phyloP scores from a whole-genome alignment of 1,284 basidiomycete species.

The Cutaneotrichosporon arboriforme region DNA sequence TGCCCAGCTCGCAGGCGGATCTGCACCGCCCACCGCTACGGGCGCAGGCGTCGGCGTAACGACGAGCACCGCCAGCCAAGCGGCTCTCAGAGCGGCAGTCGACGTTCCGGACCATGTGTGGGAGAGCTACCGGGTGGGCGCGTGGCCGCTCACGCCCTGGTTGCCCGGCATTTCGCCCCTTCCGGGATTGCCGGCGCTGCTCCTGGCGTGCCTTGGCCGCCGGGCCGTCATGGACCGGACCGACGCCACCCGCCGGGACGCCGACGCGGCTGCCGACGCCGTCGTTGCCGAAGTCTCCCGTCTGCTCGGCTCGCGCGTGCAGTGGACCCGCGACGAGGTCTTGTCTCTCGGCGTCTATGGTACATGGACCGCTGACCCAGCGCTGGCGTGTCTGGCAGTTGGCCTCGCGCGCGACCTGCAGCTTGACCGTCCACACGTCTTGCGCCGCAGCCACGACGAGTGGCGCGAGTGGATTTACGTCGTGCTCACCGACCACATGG shows the following conservation, averaged over 20 bases:
- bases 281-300: conserved; percentile 31
- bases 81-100: background rate
- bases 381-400: conserved; percentile 33
- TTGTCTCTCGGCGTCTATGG: conserved; percentile 39
- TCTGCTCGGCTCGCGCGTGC: conserved; percentile 21
- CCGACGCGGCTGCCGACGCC: conserved; percentile 21
- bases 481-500: conserved; percentile 44
- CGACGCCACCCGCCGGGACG: conserved; percentile 24
- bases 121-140: conserved; percentile 37
- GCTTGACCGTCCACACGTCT: conserved; percentile 25
- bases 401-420: conserved; percentile 33
- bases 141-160: conserved; percentile 45
- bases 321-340: conserved; percentile 41
- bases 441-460: conserved; percentile 33
- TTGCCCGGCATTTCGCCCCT: conserved; percentile 37
- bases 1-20: conserved; percentile 1
- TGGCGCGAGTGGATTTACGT: conserved; percentile 47
- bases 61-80: background rate
- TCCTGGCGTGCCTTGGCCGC: conserved; percentile 32
- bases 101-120: conserved; percentile 31
- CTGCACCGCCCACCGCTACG: background rate
- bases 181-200: conserved; percentile 31
- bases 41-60: background rate
- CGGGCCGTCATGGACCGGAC: conserved; percentile 26
- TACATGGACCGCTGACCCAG: conserved; percentile 42